Base-by-base conservation (phyloP, 805 yeast species). In the Saccharomycodes ludwigii region DNA sequence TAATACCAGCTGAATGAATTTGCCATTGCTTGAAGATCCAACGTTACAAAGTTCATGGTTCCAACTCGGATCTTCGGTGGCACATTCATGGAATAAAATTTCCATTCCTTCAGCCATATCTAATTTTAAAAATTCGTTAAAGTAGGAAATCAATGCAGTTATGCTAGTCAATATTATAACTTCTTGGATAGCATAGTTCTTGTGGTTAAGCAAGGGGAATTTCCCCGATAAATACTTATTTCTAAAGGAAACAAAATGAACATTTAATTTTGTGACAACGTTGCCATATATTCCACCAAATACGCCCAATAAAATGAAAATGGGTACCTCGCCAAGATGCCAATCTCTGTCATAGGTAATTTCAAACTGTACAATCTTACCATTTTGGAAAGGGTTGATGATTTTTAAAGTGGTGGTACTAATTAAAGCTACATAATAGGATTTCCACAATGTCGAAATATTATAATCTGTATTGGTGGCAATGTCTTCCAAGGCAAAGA, bases 31-130 rank as follows among this genome's bases (percentile, higher is more conserved):
- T 15, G 43, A 42, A 16, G 58, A 51, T 20, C 58, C 59, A 4
- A 63, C 27, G 27, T 56, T 47, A 35, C 70, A 65, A 14, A 63
- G 46, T 3, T 59, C 42, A 31, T 63, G 67, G 12, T 65, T 61
- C 58, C 65, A 52, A 2, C 57, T 49, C 5, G 44, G 36, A 22
- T 46, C 36, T 18, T 43, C 51, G 8, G 40, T 36, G 40, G 63
- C 58, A 58, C 97, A 88, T 49, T 83, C 94, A 46, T 76, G 83
- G 56, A 91, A 91, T 24, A 91, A 59, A 8, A 78, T 59, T 42
- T 84, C 86, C 97, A 91, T 91, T 18, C 84, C 71, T 48, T 86
- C 93, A 1, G 98, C 85, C 98, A 91, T 91, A 51, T 91, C 98
- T 23, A 81, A 58, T 33, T 73, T 65, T 35, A 91, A 63, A 48